A percentile compares a stretch with the other conserved stretches of the same genome.
Evolutionary conservation across 2,329 filamentous ascomycete genomes (phyloP).

Genomic region (Pseudomassariella vexata): DNA sequence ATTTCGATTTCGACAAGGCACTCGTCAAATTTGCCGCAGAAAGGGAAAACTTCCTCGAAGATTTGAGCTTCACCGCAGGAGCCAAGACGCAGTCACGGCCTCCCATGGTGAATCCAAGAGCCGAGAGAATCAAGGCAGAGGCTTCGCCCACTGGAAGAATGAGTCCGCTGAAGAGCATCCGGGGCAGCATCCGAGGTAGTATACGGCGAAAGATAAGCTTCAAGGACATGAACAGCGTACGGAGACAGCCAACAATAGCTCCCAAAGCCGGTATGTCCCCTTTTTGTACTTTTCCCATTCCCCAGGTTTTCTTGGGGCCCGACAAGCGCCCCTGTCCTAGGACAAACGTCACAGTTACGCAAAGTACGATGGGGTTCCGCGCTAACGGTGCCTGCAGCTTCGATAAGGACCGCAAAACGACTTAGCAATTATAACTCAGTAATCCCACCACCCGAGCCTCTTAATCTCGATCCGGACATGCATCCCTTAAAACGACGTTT

Average conservation of each 20-base stretch:
- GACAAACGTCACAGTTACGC: slow-evolving; percentile 6
- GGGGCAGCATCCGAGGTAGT: slow-evolving; percentile 74
- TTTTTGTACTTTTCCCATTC: slow-evolving; percentile 8
- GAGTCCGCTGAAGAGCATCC: slow-evolving; percentile 47
- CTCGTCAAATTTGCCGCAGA: slow-evolving; percentile 94
- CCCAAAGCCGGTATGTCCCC: slow-evolving; percentile 64
- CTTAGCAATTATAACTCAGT: slow-evolving; percentile 98
- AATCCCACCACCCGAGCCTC: slow-evolving; percentile 85
- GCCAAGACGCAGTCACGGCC: slow-evolving; percentile 66
- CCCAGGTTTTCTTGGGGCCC: slow-evolving; percentile 14
- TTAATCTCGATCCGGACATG: slow-evolving; percentile 87
- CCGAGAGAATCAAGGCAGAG: slow-evolving; percentile 75
- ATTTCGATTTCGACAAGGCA: slow-evolving; percentile 91
- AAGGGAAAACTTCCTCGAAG: slow-evolving; percentile 86
- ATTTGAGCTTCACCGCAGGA: slow-evolving; percentile 82
- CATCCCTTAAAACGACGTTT: slow-evolving; percentile 91
- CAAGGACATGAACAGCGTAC: slow-evolving; percentile 90
- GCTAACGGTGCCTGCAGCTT: slow-evolving; percentile 38
- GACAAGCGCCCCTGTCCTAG: too few species aligned
- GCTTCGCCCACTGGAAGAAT: slow-evolving; percentile 51
- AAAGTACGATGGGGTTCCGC: slow-evolving; percentile 14
- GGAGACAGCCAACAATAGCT: slow-evolving; percentile 74
- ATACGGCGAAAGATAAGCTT: slow-evolving; percentile 90
- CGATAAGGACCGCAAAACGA: slow-evolving; percentile 73
- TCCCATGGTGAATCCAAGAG: slow-evolving; percentile 70